Evolutionary conservation across 805 yeast genomes (phyloP).

Genomic region (Monosporozyma siamensis): DNA sequence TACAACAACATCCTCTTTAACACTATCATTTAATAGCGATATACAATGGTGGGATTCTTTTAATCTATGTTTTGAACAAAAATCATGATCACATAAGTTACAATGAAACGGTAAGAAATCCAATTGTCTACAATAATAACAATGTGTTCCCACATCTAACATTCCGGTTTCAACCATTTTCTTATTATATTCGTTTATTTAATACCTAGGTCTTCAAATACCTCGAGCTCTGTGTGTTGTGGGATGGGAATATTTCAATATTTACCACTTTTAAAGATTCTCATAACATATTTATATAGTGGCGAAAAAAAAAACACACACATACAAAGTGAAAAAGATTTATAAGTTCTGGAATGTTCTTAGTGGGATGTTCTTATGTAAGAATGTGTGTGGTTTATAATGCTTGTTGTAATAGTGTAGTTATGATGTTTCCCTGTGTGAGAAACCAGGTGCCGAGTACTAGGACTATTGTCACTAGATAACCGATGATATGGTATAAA

Average conservation of each 20-base stretch:
- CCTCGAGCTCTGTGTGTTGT: too few relatives aligned
- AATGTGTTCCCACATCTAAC: constrained; percentile 31
- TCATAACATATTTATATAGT: too few relatives aligned
- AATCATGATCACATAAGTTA: constrained; percentile 21
- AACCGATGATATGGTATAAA: neutral
- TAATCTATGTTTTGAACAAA: constrained; percentile 23
- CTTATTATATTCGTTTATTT: neutral
- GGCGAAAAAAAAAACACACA: too few relatives aligned
- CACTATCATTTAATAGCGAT: constrained; percentile 5
- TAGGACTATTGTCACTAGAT: neutral
- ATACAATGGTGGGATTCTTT: constrained; percentile 24
- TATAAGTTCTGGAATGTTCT: too few relatives aligned
- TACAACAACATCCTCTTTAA: neutral
- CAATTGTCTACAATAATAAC: constrained; percentile 24
- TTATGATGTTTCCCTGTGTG: neutral
- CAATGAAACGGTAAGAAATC: constrained; percentile 31
- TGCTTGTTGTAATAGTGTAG: too few relatives aligned
- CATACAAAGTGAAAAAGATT: too few relatives aligned
- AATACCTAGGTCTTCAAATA: too few relatives aligned
- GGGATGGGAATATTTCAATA: too few relatives aligned
- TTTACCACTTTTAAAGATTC: too few relatives aligned
- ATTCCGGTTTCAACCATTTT: constrained; percentile 21
- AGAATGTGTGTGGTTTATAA: too few relatives aligned
- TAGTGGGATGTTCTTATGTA: too few relatives aligned
- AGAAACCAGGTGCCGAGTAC: neutral